phyloP scores from a whole-genome alignment of 176 grass and related monocot genomes.

The Paspalum vaginatum region DNA sequence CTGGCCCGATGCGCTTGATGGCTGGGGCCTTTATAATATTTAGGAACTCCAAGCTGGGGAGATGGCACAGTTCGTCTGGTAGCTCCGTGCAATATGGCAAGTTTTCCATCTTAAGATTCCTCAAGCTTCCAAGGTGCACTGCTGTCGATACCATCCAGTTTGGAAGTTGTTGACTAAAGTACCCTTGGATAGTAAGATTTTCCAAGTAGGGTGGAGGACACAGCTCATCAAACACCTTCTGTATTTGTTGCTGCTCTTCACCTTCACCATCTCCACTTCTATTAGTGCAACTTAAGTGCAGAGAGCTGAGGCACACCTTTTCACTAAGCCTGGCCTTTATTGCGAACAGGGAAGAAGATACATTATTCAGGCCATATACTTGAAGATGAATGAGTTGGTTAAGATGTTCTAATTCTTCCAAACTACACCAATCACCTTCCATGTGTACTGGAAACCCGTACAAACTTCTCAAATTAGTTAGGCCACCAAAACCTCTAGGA shows the following conservation, averaged over 20 bases:
- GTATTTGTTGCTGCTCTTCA: neutral
- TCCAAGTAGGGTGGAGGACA: conserved; percentile 20
- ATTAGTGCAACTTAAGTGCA: neutral
- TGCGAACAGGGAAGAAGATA: neutral
- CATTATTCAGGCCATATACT: neutral
- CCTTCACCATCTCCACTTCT: neutral
- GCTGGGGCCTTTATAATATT: neutral
- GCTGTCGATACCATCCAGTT: conserved; percentile 1
- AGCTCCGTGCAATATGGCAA: neutral
- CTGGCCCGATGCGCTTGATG: conserved; percentile 4
- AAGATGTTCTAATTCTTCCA: conserved; percentile 16
- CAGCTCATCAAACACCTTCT: conserved; percentile 31
- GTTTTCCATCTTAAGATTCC: neutral
- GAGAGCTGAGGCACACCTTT: neutral
- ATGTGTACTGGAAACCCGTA: neutral
- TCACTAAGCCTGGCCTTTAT: neutral
- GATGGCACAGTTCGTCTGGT: conserved; percentile 13
- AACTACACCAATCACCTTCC: neutral
- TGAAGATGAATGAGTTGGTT: neutral
- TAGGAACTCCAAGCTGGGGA: conserved; percentile 1
- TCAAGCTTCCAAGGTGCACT: neutral
- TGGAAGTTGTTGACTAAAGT: conserved; percentile 23
- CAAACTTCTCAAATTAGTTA: neutral
- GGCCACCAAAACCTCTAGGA: neutral
- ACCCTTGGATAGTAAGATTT: neutral